Percentiles rank a stretch among this genome's conserved stretches.
phyloP scores from a whole-genome alignment of 1,139 yeast species.

The Blastobotrys buckinghamii region DNA sequence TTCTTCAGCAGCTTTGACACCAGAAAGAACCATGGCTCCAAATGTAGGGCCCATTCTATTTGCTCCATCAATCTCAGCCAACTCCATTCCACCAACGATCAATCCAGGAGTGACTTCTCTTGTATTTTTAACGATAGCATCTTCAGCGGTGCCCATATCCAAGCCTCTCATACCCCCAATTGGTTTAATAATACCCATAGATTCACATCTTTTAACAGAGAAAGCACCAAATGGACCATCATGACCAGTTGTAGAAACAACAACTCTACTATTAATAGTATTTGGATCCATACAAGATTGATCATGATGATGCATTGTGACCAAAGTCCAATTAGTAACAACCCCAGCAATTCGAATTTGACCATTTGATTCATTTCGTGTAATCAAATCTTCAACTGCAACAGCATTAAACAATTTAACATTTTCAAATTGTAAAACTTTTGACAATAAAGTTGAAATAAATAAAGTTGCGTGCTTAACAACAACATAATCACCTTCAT shows the following conservation, averaged over 20 bases:
- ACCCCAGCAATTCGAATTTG: conserved; percentile 64
- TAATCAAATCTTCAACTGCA: conserved; percentile 74
- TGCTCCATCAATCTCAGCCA: conserved; percentile 69
- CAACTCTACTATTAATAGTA: conserved; percentile 67
- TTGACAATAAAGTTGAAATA: conserved; percentile 65
- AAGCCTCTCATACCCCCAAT: conserved; percentile 73
- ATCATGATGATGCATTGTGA: conserved; percentile 67
- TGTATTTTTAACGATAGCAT: conserved; percentile 66
- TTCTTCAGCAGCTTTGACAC: conserved; percentile 66
- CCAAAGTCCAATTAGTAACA: conserved; percentile 79
- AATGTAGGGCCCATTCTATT: conserved; percentile 85
- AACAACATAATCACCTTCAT: conserved; percentile 75
- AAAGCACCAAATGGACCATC: conserved; percentile 88
- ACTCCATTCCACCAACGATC: conserved; percentile 77
- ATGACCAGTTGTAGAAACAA: conserved; percentile 71
- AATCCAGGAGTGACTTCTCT: conserved; percentile 65
- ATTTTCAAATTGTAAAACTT: conserved; percentile 65
- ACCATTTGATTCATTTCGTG: conserved; percentile 53
- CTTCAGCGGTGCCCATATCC: conserved; percentile 76
- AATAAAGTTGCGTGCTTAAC: conserved; percentile 78
- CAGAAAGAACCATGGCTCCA: conserved; percentile 75
- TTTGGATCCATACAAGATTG: conserved; percentile 85
- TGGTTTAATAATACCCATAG: conserved; percentile 38
- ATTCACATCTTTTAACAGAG: conserved; percentile 48
- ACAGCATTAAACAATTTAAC: conserved; percentile 76